phyloP scores from a whole-genome alignment of 2,329 filamentous ascomycete genomes.

The Dothidotthia symphoricarpi region DNA sequence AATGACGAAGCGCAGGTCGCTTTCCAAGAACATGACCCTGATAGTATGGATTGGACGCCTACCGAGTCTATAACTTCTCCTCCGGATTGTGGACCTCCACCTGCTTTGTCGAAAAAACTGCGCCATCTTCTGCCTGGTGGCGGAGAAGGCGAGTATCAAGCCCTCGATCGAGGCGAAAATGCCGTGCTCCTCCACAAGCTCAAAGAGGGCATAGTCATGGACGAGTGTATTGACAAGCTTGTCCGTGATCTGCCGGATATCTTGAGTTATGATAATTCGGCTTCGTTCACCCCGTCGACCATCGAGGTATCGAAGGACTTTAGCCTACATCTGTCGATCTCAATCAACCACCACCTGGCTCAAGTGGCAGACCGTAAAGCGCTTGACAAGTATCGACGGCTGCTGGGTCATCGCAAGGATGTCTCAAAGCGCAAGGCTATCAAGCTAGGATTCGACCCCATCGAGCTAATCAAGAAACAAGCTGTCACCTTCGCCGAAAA shows the following conservation, averaged over 20 bases:
- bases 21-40: constrained; percentile 32
- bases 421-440: constrained; percentile 30
- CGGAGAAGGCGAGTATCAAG: constrained; percentile 24
- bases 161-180: constrained; percentile 25
- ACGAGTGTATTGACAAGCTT: constrained; percentile 40
- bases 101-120: constrained; percentile 29
- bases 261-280: constrained; percentile 35
- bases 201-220: constrained; percentile 38
- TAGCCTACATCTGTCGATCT: constrained; percentile 39
- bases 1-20: constrained; percentile 9
- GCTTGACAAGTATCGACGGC: constrained; percentile 39
- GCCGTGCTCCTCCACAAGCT: constrained; percentile 35
- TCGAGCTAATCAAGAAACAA: constrained; percentile 42
- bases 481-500: constrained; percentile 35
- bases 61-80: constrained; percentile 31
- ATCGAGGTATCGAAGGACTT: constrained; percentile 42
- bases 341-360: constrained; percentile 42
- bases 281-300: constrained; percentile 39
- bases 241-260: constrained; percentile 38
- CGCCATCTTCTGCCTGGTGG: constrained; percentile 31
- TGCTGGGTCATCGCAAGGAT: constrained; percentile 39
- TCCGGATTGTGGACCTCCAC: constrained; percentile 31
- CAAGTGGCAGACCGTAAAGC: constrained; percentile 40
- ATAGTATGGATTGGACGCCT: constrained; percentile 42
- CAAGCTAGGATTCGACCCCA: constrained; percentile 41